Conservation (phyloP, 495 filamentous ascomycete genomes). For the Penicillium cinerascens region DNA sequence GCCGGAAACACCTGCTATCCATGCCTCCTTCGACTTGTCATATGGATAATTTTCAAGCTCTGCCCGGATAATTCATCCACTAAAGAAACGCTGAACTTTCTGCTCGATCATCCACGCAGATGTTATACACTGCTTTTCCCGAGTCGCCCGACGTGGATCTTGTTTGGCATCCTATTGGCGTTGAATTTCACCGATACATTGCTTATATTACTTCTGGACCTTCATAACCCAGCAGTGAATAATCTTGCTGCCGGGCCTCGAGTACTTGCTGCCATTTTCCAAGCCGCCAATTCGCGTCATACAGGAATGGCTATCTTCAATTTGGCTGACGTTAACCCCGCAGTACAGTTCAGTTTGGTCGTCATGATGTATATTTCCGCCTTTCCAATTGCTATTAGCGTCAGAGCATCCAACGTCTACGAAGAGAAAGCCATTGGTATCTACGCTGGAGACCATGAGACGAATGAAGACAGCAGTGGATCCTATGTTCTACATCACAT, state of each 20-base stretch:
- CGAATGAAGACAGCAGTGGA: conserved; percentile 15
- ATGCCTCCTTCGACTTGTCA: conserved; percentile 72
- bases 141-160: conserved; percentile 56
- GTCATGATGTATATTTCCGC: conserved; percentile 76
- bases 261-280: conserved; percentile 56
- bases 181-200: conserved; percentile 58
- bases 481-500: conserved; percentile 55
- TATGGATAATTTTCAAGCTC: conserved; percentile 61
- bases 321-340: conserved; percentile 54
- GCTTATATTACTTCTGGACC: conserved; percentile 60
- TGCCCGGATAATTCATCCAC: conserved; percentile 38
- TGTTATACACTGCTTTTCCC: conserved; percentile 65
- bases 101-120: conserved; percentile 58
- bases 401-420: conserved; percentile 63
- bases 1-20: conserved; percentile 83
- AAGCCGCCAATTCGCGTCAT: conserved; percentile 57
- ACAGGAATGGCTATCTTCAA: conserved; percentile 57
- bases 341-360: conserved; percentile 56
- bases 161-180: conserved; percentile 55
- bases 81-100: conserved; percentile 43
- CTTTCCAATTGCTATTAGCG: conserved; percentile 71
- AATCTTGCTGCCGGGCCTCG: conserved; percentile 27
- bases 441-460: conserved; percentile 51
- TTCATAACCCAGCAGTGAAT: conserved; percentile 34
- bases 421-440: conserved; percentile 69